Base-by-base conservation (phyloP, 192 early-diverging fungal species). In the Dispira simplex region DNA sequence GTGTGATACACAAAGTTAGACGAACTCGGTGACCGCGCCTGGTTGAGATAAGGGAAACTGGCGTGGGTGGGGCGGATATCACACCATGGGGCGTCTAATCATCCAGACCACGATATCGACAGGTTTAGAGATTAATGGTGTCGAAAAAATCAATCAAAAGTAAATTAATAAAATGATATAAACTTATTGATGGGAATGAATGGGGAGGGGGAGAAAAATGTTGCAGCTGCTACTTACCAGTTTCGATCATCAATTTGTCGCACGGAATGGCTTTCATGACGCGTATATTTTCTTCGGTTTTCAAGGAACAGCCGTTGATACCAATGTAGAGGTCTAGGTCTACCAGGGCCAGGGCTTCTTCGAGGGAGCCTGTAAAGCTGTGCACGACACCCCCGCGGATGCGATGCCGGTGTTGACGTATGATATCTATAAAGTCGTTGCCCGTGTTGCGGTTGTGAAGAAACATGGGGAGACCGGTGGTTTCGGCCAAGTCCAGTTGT, bases 261-360 rank as follows among this genome's bases (percentile, higher is more conserved):
- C 82, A 46, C 11, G 96, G 94, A 44, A 97, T 83, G 28, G 67
- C 64, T 46, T 71, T 77, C 2, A 84, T 82, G 0, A 88, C 86
- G 3, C 83, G 77, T 12, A 97, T 56, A 66, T 92, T 95, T 44
- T 91, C 91, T 46, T 83, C 74, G 2, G 91, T 92, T 70, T 95
- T 95, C 23, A 95, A 67, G 13, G 90, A 93, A 71, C 95, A 98
- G 0, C 95, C 95, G 66, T 95, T 98, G 68, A 98, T 79, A n/a
- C 95, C 93, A 70, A 98, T 89, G 70, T 84, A 89, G 21, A 95
- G 73, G 3, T 79, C 90, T 46, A 93, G 70, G 44, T 59, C 71
- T 39, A 90, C 65, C 27, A 79, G 69, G 44, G 77, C 60, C 54
- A 82, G 69, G 69, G 83, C 74, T 63, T 90, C 88, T 11, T 81